phyloP scores from a whole-genome alignment of 208 protist genomes.

The Trypanosoma rangeli region DNA sequence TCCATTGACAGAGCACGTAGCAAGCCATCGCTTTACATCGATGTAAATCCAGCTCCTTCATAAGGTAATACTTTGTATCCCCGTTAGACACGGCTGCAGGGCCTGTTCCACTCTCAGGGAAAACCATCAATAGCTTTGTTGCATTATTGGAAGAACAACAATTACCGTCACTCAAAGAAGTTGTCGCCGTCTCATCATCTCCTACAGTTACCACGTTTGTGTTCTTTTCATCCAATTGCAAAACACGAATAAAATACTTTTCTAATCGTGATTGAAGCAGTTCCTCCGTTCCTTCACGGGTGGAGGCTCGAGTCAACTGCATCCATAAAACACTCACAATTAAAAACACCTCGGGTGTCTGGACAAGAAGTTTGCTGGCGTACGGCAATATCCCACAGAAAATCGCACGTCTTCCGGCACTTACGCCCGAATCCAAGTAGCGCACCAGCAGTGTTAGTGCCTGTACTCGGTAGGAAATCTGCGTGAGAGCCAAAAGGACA shows the following conservation, averaged over 20 bases:
- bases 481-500: slow-evolving; percentile 95
- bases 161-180: background rate
- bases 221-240: slow-evolving; percentile 83
- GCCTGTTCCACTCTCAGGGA: background rate
- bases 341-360: slow-evolving; percentile 73
- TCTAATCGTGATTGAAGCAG: slow-evolving; percentile 57
- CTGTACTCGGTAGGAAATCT: slow-evolving; percentile 91
- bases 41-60: slow-evolving; percentile 61
- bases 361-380: slow-evolving; percentile 94
- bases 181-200: slow-evolving; percentile 38
- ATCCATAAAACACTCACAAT: slow-evolving; percentile 85
- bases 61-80: slow-evolving; percentile 80
- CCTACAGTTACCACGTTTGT: slow-evolving; percentile 84
- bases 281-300: slow-evolving; percentile 52
- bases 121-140: background rate
- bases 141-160: background rate
- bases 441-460: slow-evolving; percentile 94
- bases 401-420: slow-evolving; percentile 94
- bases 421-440: slow-evolving; percentile 97
- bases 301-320: slow-evolving; percentile 74
- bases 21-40: slow-evolving; percentile 91
- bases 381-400: slow-evolving; percentile 98
- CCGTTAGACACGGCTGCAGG: background rate
- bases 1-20: slow-evolving; percentile 92
- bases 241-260: slow-evolving; percentile 67